phyloP scores from a whole-genome alignment of 257 asterid genomes.

The Asclepias syriaca region DNA sequence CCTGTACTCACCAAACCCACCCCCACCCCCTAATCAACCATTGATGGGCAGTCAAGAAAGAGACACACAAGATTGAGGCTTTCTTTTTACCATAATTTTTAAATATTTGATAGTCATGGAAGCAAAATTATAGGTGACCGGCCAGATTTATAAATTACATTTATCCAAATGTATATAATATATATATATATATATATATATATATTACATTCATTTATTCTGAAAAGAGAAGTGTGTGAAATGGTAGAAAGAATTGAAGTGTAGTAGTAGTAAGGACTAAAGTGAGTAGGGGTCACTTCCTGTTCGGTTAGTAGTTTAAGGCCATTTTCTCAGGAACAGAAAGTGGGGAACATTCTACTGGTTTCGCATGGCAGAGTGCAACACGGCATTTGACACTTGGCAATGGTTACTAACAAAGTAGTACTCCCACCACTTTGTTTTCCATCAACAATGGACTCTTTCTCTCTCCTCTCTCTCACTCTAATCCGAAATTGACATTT shows the following conservation, averaged over 20 bases:
- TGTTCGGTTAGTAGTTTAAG: not conserved
- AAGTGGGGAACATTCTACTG: not conserved
- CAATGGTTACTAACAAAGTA: not conserved
- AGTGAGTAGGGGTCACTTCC: not conserved
- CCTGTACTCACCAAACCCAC: not conserved
- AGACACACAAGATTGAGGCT: not conserved
- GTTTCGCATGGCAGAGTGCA: not conserved
- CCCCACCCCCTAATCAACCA: not conserved
- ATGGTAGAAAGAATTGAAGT: too few species aligned
- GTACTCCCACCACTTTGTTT: too few species aligned
- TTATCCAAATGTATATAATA: too few species aligned
- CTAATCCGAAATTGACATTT: too few species aligned
- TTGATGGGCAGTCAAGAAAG: not conserved
- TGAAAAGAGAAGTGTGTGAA: too few species aligned
- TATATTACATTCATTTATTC: too few species aligned
- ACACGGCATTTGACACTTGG: conserved; percentile 9
- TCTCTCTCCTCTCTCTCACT: too few species aligned
- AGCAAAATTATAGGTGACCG: not conserved
- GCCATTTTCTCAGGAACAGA: not conserved
- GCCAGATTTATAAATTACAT: too few species aligned
- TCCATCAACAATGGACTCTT: not conserved
- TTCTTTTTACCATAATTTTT: too few species aligned
- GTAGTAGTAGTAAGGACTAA: too few species aligned
- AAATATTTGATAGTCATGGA: not conserved
- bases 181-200: too few species aligned